Evolutionary conservation across 805 yeast species (phyloP), one percentile per base, ranked within the genome.

Genomic region (Maudiozyma bulderi): DNA sequence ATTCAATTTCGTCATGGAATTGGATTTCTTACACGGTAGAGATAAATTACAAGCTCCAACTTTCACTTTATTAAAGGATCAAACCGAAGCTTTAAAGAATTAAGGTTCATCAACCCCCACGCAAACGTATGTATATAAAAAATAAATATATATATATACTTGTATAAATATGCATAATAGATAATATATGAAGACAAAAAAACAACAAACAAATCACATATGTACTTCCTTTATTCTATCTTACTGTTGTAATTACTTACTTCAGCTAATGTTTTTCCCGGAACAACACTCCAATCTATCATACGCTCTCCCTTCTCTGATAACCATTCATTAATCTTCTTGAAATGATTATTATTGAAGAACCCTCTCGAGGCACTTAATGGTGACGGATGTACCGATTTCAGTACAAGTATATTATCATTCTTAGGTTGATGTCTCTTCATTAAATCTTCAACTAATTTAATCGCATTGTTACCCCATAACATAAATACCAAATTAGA

Each of bases 381-480:
- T 1, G 99, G 99, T 30, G 95, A 85, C 0, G 99, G 99, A 66
- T 93, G 99, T 0, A 89, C 97, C 0, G 88, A 74, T 52, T 75
- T 76, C 30, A 93, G 67, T 0, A 86, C 77, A 40, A 75, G 57
- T 49, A 80, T 74, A 38, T 70, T 64, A 3, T 65, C 42, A 10
- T 52, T 43, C 9, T 26, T 39, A 3, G 11, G 9, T 6, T 38
- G 28, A n/a, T 43, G 31, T 20, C 46, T 41, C 29, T 45, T 47
- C 32, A 64, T 45, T 39, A 75, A 59, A 46, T 67, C 69, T 29
- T 72, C 74, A 1, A 84, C 73, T 26, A 87, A 66, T 50, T 78
- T 79, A 32, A 76, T 81, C 0, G 93, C 93, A 6, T 89, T 87
- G 11, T 73, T 63, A 0, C 93, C 93, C 93, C 93, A 85, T 0